Conservation (phyloP, 2,329 filamentous ascomycete species). For the Botrytis cinerea region DNA sequence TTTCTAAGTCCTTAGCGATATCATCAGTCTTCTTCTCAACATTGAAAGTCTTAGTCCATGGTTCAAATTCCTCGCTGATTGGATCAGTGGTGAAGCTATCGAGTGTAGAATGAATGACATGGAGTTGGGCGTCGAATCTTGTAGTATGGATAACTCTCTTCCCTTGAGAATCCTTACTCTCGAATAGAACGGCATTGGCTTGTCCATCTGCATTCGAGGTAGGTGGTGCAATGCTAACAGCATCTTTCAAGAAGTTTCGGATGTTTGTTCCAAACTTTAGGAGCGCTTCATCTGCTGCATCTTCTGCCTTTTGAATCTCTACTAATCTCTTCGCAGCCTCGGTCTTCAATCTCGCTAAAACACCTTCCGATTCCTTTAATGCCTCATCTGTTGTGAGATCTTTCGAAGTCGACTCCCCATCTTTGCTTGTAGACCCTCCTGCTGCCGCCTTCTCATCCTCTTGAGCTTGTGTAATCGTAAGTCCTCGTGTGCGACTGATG, state of each 20-base stretch:
- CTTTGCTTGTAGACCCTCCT: constrained; percentile 29
- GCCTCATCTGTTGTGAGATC: constrained; percentile 51
- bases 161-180: constrained; percentile 86
- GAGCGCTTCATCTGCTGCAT: constrained; percentile 93
- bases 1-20: constrained; percentile 79
- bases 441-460: constrained; percentile 32
- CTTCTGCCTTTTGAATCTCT: constrained; percentile 88
- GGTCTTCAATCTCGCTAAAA: constrained; percentile 73
- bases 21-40: constrained; percentile 81
- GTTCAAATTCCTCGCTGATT: constrained; percentile 69
- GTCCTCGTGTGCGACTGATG: constrained; percentile 70
- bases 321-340: constrained; percentile 83
- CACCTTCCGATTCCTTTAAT: constrained; percentile 56
- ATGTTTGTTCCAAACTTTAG: constrained; percentile 89
- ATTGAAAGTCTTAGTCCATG: constrained; percentile 74
- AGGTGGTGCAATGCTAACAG: constrained; percentile 82
- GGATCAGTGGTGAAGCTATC: constrained; percentile 86
- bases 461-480: constrained; percentile 55
- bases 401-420: constrained; percentile 42
- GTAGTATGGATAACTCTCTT: constrained; percentile 95
- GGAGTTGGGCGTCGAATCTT: constrained; percentile 90
- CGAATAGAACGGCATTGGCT: constrained; percentile 74
- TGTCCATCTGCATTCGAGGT: constrained; percentile 51
- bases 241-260: constrained; percentile 85
- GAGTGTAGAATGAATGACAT: constrained; percentile 85